Evolutionary conservation across 805 yeast genomes (phyloP).

Genomic region (Saccharomyces eubayanus): DNA sequence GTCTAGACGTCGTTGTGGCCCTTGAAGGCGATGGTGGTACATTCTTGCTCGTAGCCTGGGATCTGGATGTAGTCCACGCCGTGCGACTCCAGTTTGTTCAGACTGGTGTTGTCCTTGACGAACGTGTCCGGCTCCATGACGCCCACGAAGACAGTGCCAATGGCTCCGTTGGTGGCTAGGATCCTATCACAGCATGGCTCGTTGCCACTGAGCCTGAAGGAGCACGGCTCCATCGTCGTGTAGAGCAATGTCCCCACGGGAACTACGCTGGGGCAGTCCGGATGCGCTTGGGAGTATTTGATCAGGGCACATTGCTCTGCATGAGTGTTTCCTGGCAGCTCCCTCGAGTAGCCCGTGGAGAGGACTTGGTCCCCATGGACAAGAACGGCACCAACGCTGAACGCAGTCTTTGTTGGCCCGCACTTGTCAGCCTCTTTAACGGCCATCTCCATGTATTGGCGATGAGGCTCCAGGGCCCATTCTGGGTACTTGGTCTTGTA

Average conservation of each 20-base stretch:
- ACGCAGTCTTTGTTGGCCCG: constrained; percentile 75
- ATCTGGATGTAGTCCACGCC: constrained; percentile 70
- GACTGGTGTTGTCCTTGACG: constrained; percentile 68
- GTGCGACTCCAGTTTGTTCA: constrained; percentile 40
- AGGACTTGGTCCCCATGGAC: constrained; percentile 55
- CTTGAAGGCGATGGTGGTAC: constrained; percentile 58
- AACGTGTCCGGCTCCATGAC: constrained; percentile 85
- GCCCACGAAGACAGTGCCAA: constrained; percentile 80
- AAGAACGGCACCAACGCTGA: constrained; percentile 87
- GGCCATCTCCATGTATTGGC: constrained; percentile 64
- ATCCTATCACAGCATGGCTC: constrained; percentile 81
- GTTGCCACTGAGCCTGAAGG: constrained; percentile 81
- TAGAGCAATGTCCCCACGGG: constrained; percentile 77
- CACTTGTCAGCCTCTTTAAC: constrained; percentile 72
- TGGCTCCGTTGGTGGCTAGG: constrained; percentile 38
- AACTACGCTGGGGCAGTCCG: constrained; percentile 28
- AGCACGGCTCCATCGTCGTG: constrained; percentile 97
- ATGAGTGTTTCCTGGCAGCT: constrained; percentile 89
- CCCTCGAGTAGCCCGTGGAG: constrained; percentile 84
- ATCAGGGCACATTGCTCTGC: constrained; percentile 93
- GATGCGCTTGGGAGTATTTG: constrained; percentile 43
- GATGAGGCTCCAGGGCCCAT: constrained; percentile 65
- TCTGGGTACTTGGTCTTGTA: constrained; percentile 70
- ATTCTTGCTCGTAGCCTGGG: constrained; percentile 72
- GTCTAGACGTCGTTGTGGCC: constrained; percentile 41